Base-by-base conservation (phyloP, 768 basidiomycete species). In the Lentinula lateritia region DNA sequence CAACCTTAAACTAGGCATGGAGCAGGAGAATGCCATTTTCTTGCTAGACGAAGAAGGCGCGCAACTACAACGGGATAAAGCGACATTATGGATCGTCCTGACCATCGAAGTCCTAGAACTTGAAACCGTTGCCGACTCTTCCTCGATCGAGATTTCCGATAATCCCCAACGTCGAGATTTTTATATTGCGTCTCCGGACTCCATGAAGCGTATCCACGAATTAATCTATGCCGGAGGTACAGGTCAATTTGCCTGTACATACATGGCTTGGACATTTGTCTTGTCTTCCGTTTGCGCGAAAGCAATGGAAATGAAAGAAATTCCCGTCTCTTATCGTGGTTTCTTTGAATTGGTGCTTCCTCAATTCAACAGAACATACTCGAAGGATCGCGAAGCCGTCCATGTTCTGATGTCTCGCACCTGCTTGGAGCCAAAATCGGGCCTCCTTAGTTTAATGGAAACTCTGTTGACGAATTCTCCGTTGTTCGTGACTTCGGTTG, bases 211-310 rank as follows among this genome's bases (percentile, higher is more conserved):
- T 45, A 81, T 94, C 55, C 90, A 94, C 69, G 78, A 85, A 41
- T 73, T 91, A 23, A 83, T 93, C 39, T 79, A 78, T 4, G 77
- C 82, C 1, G 79, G 89, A 55, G 71, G 80, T 1, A 78, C 83
- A 58, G 83, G 84, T 65, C 87, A 90, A 64, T 86, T 86, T 67
- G 79, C 84, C 0, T 86, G 87, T 65, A 80, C 88, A 4, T 89
- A 90, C 66, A 76, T 95, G 6, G 87, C 87, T 0, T 98, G 95
- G 95, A 80, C 93, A 0, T 92, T 87, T 68, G 83, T 95, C 1
- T 81, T 96, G 3, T 87, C 87, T 10, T 81, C 86, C 36, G 69
- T 91, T n/a, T 70, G 77, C 18, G 69, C 75, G 12, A 76, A 79
- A 56, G 82, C 79, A 0, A 59, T 66, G n/a, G 72, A 81, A 52